A percentile compares a stretch with the other conserved stretches of the same genome.
Conservation (phyloP, 805 yeast genomes). For the Saccharomycopsis microspora region DNA sequence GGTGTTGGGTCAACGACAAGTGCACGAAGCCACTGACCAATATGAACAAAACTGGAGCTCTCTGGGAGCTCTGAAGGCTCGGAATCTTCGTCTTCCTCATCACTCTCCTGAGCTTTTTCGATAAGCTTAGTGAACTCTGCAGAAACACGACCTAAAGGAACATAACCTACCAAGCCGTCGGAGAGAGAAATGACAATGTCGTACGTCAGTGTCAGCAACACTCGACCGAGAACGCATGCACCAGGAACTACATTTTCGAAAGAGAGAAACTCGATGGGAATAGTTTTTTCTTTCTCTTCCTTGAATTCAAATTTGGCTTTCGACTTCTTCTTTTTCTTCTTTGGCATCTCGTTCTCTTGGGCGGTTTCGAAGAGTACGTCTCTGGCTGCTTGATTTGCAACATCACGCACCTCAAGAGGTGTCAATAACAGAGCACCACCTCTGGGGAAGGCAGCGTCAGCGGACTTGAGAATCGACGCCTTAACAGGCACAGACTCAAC, state of each 20-base stretch:
- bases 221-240: conserved; percentile 65
- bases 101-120: conserved; percentile 29
- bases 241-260: conserved; percentile 63
- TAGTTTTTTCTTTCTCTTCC: conserved; percentile 21
- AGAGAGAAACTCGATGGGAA: conserved; percentile 49
- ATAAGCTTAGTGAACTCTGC: conserved; percentile 45
- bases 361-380: conserved; percentile 62
- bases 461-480: conserved; percentile 22
- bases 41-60: conserved; percentile 38
- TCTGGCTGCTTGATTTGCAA: conserved; percentile 81
- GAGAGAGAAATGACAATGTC: conserved; percentile 67
- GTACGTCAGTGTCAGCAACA: conserved; percentile 44
- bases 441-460: conserved; percentile 65
- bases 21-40: conserved; percentile 86
- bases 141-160: conserved; percentile 66
- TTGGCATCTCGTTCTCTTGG: conserved; percentile 21
- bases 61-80: conserved; percentile 40
- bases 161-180: conserved; percentile 69
- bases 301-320: conserved; percentile 20
- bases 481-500: too few relatives aligned
- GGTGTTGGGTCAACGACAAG: conserved; percentile 46
- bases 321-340: conserved; percentile 28
- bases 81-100: conserved; percentile 25
- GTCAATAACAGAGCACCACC: conserved; percentile 86
- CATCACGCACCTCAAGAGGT: conserved; percentile 85